Conservation (phyloP, 2,329 filamentous ascomycete genomes). For the Aspergillus ustus region DNA sequence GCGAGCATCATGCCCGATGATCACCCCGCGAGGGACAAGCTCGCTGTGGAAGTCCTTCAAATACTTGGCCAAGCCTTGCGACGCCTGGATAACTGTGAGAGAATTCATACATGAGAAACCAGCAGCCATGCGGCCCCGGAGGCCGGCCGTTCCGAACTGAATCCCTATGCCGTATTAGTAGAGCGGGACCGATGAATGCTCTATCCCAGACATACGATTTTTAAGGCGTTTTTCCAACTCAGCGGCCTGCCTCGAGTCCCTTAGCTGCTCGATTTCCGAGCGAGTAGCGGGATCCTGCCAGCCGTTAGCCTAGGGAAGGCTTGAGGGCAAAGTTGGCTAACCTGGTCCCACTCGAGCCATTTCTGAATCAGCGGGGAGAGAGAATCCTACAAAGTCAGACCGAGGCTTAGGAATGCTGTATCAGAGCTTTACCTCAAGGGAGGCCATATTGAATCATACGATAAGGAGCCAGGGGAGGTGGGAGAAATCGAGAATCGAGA, state of each 20-base stretch:
- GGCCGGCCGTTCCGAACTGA: constrained; percentile 65
- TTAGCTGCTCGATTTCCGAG: constrained; percentile 59
- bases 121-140: constrained; percentile 68
- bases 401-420: constrained; percentile 10
- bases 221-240: constrained; percentile 60
- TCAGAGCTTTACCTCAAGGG: constrained; percentile 24
- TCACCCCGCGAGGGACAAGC: constrained; percentile 54
- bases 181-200: not conserved
- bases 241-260: constrained; percentile 48
- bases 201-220: constrained; percentile 43
- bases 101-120: constrained; percentile 67
- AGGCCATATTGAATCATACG: constrained; percentile 33
- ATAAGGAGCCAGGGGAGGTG: constrained; percentile 13
- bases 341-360: constrained; percentile 64
- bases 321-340: constrained; percentile 25
- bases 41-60: constrained; percentile 53
- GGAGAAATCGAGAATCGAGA: not conserved
- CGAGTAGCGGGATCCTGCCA: constrained; percentile 55
- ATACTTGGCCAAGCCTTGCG: constrained; percentile 67
- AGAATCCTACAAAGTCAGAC: constrained; percentile 33
- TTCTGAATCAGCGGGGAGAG: constrained; percentile 52
- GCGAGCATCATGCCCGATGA: constrained; percentile 67
- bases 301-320: constrained; percentile 16
- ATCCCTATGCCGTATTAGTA: constrained; percentile 47
- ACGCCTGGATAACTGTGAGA: constrained; percentile 65